Conservation (phyloP, 768 basidiomycete genomes). For the Nevesoporus exiguus region DNA sequence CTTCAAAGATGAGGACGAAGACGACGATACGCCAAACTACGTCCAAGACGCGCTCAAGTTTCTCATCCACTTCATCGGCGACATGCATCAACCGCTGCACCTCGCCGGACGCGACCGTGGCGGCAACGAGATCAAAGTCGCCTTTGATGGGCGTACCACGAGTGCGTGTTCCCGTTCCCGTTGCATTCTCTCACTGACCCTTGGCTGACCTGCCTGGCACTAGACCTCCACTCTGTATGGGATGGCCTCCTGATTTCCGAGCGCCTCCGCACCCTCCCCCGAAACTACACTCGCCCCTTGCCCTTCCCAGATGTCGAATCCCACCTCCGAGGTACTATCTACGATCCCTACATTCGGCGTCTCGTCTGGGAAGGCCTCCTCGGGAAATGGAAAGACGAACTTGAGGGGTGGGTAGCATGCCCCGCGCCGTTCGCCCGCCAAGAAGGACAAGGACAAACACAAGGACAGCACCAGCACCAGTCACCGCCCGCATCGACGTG, state of each 20-base stretch:
- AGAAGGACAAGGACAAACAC: too few relatives aligned
- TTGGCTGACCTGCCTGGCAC: not conserved
- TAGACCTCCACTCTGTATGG: constrained; percentile 87
- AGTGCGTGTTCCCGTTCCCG: constrained; percentile 44
- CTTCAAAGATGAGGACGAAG: constrained; percentile 1
- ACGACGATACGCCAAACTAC: constrained; percentile 27
- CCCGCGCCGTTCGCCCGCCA: too few relatives aligned
- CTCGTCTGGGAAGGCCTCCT: constrained; percentile 84
- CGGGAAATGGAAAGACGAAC: constrained; percentile 57
- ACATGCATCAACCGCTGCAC: constrained; percentile 93
- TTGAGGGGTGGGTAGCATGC: constrained; percentile 67
- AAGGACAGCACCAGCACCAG: too few relatives aligned
- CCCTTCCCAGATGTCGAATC: constrained; percentile 64
- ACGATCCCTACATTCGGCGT: constrained; percentile 83
- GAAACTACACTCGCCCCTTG: constrained; percentile 76
- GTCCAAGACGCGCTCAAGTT: constrained; percentile 87
- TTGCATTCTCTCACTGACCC: not conserved
- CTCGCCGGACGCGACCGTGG: constrained; percentile 85
- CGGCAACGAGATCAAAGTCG: constrained; percentile 76
- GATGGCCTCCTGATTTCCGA: constrained; percentile 80
- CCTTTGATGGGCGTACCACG: constrained; percentile 66
- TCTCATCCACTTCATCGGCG: constrained; percentile 89
- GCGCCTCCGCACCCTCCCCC: constrained; percentile 64
- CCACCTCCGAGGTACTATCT: constrained; percentile 73
- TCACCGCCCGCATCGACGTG: constrained; percentile 16